Evolutionary conservation across 306 rosid genomes (phyloP).

Genomic region (Cicer yamashitae): DNA sequence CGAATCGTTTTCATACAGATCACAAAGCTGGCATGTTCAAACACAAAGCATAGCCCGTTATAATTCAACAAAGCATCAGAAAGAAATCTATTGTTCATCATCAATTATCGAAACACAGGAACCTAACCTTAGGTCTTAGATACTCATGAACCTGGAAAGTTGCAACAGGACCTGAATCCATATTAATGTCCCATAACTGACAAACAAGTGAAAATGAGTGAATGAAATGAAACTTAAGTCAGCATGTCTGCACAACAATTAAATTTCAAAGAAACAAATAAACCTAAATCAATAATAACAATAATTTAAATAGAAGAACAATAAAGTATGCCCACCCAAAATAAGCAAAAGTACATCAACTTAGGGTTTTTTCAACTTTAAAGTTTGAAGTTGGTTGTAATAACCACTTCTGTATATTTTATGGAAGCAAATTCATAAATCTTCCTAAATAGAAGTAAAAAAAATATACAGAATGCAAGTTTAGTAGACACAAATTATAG

Average conservation of each 20-base stretch:
- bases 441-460: not conserved
- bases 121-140: conserved; percentile 89
- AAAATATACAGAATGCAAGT: not conserved
- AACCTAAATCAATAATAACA: conserved; percentile 12
- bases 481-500: not conserved
- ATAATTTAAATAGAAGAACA: conserved; percentile 11
- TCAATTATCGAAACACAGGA: conserved; percentile 24
- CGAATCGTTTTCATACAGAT: conserved; percentile 94
- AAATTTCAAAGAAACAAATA: conserved; percentile 26
- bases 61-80: conserved; percentile 32
- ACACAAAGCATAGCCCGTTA: conserved; percentile 35
- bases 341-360: conserved; percentile 14
- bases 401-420: conserved; percentile 4
- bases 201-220: conserved; percentile 47
- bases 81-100: conserved; percentile 17
- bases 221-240: conserved; percentile 31
- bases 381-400: not conserved
- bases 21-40: conserved; percentile 76
- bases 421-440: not conserved
- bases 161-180: conserved; percentile 96
- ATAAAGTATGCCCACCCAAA: conserved; percentile 8
- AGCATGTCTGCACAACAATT: conserved; percentile 1
- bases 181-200: conserved; percentile 99
- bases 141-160: conserved; percentile 98
- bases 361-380: conserved; percentile 5